Evolutionary conservation across 2,329 filamentous ascomycete species (phyloP).

Genomic region (Dissoconium aciculare): DNA sequence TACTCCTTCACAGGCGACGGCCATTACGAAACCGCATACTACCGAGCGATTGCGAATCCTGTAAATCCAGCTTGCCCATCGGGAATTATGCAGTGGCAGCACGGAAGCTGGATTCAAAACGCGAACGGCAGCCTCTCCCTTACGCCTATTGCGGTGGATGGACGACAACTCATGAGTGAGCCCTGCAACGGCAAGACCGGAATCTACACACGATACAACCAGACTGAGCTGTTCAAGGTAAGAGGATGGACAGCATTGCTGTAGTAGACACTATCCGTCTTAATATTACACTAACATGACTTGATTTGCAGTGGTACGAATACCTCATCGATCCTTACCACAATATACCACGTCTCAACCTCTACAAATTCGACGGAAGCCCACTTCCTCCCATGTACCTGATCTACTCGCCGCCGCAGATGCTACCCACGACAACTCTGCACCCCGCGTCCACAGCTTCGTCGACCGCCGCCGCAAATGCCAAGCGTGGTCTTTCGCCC

Average conservation of each 20-base stretch:
- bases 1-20: constrained; percentile 59
- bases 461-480: constrained; percentile 23
- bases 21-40: constrained; percentile 54
- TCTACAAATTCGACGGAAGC: constrained; percentile 48
- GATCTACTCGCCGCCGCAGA: constrained; percentile 46
- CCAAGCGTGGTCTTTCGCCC: constrained; percentile 17
- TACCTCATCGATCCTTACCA: constrained; percentile 45
- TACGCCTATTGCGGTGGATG: constrained; percentile 49
- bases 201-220: constrained; percentile 52
- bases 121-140: constrained; percentile 45
- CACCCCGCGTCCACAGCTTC: constrained; percentile 37
- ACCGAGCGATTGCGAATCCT: constrained; percentile 51
- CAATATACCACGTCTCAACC: constrained; percentile 46
- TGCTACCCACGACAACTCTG: constrained; percentile 54
- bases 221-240: constrained; percentile 48
- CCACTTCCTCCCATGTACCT: constrained; percentile 56
- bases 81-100: constrained; percentile 58
- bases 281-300: neutral
- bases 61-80: constrained; percentile 43
- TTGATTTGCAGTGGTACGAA: constrained; percentile 27
- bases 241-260: constrained; percentile 1
- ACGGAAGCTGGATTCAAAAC: constrained; percentile 45
- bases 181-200: constrained; percentile 44
- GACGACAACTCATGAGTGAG: constrained; percentile 50
- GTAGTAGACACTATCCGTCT: neutral